Conservation (phyloP, 495 filamentous ascomycete species). For the Viridothelium virens region DNA sequence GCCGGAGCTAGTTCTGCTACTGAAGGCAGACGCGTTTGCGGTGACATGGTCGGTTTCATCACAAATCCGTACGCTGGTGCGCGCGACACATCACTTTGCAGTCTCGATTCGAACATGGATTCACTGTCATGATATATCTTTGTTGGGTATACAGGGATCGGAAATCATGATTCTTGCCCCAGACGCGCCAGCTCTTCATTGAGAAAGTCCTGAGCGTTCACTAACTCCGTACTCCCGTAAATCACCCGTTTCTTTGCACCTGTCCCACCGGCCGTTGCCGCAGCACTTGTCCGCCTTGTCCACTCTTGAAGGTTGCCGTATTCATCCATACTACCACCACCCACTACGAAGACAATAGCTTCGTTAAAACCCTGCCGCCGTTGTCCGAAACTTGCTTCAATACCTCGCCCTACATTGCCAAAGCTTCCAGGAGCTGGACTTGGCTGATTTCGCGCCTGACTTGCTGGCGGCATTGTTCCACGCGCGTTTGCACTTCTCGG, state of each 20-base stretch:
- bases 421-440: slow-evolving; percentile 39
- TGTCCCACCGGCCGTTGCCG: slow-evolving; percentile 39
- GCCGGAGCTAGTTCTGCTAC: background rate
- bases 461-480: slow-evolving; percentile 74
- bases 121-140: background rate
- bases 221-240: slow-evolving; percentile 90
- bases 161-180: slow-evolving; percentile 48
- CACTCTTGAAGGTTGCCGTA: slow-evolving; percentile 98
- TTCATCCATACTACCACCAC: slow-evolving; percentile 97
- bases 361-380: slow-evolving; percentile 89
- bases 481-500: slow-evolving; percentile 86
- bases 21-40: background rate
- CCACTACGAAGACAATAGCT: slow-evolving; percentile 93
- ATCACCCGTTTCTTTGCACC: slow-evolving; percentile 61
- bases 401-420: slow-evolving; percentile 45
- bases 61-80: background rate
- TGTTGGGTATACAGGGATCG: background rate
- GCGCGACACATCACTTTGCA: slow-evolving; percentile 10
- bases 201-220: slow-evolving; percentile 86
- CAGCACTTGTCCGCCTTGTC: slow-evolving; percentile 65
- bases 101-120: background rate
- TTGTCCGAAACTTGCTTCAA: slow-evolving; percentile 85
- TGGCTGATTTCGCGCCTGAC: slow-evolving; percentile 40
- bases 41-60: background rate
- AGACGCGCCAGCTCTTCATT: slow-evolving; percentile 68